Conservation (phyloP, 306 rosid genomes). For the Dryas drummondii region DNA sequence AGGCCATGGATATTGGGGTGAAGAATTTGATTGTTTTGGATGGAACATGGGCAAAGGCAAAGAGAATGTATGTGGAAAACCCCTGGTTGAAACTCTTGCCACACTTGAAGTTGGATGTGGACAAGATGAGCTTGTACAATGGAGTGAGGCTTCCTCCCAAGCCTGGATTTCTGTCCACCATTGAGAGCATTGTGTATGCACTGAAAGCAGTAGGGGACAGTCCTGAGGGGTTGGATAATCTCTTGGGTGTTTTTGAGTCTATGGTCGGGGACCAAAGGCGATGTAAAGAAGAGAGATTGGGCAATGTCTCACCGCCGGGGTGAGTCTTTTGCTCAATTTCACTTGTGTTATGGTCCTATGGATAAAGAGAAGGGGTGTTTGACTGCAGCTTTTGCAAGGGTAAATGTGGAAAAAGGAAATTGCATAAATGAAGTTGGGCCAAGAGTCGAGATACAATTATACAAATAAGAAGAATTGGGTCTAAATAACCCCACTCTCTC, state of each 20-base stretch:
- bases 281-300: constrained; percentile 71
- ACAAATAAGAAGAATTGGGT: too few species aligned
- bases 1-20: constrained; percentile 44
- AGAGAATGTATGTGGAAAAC: constrained; percentile 71
- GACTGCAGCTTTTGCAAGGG: too few species aligned
- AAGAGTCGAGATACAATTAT: too few species aligned
- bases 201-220: constrained; percentile 58
- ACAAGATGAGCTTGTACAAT: constrained; percentile 59
- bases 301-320: constrained; percentile 9
- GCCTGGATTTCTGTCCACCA: constrained; percentile 72
- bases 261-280: constrained; percentile 84
- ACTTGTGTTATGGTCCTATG: not conserved
- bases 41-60: constrained; percentile 97
- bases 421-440: too few species aligned
- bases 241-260: constrained; percentile 71
- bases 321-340: constrained; percentile 26
- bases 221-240: constrained; percentile 58
- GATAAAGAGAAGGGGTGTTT: too few species aligned
- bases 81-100: constrained; percentile 81
- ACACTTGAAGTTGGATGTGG: constrained; percentile 70
- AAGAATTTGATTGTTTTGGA: constrained; percentile 73
- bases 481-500: too few species aligned
- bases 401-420: too few species aligned
- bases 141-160: constrained; percentile 85
- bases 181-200: constrained; percentile 81